Percentiles rank a stretch among this genome's conserved stretches.
phyloP scores from a whole-genome alignment of 768 basidiomycete genomes.

The Paxillus involutus region DNA sequence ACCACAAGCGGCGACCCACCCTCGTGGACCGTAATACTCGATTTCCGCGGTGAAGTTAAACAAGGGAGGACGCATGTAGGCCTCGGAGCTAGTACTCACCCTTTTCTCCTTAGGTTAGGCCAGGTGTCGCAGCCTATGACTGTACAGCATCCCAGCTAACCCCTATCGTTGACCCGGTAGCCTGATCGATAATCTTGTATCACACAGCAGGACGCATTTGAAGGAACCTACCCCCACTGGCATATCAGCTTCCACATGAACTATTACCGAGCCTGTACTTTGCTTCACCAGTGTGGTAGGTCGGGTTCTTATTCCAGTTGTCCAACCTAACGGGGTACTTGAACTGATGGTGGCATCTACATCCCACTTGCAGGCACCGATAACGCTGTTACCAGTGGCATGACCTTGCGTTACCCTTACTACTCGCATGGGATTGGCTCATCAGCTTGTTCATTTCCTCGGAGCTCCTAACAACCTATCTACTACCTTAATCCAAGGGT shows the following conservation, averaged over 20 bases:
- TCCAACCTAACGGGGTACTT: background rate
- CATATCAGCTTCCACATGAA: slow-evolving; percentile 95
- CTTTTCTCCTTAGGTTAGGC: no score
- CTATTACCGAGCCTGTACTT: slow-evolving; percentile 75
- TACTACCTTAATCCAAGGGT: slow-evolving; percentile 69
- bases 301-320: slow-evolving; percentile 5
- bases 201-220: slow-evolving; percentile 51
- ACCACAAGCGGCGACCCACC: no score
- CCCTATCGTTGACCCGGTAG: no score
- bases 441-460: slow-evolving; percentile 88
- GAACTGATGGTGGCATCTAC: slow-evolving; percentile 72
- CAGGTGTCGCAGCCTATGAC: no score
- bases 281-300: slow-evolving; percentile 57
- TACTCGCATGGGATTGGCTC: slow-evolving; percentile 94
- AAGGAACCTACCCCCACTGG: slow-evolving; percentile 92
- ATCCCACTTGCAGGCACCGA: slow-evolving; percentile 82
- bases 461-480: slow-evolving; percentile 62
- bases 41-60: no score
- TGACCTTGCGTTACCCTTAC: slow-evolving; percentile 56
- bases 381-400: slow-evolving; percentile 54
- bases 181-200: slow-evolving; percentile 4
- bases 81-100: no score
- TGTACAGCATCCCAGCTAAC: no score
- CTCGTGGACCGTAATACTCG: no score
- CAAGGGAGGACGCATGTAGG: no score